Evolutionary conservation across 108 stramenopile genomes (phyloP), one percentile per base, ranked within the genome.

Genomic region (Cyclotella cryptica): DNA sequence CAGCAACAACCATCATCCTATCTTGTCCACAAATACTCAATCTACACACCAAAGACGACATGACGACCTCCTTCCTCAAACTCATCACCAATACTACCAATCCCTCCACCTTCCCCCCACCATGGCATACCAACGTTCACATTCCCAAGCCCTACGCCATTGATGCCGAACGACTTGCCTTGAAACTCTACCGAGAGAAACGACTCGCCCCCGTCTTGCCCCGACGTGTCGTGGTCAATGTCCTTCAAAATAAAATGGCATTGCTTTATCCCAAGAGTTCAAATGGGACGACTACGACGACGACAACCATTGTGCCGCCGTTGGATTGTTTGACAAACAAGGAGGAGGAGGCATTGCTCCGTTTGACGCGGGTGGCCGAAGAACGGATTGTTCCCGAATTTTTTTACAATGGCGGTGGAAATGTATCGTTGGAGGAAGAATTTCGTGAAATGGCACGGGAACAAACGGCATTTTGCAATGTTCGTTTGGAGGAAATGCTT

Each of bases 241-340:
- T 62, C 6, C 1, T 62, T 1, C 29, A 39, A 10, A 11, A 62
- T 26, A 35, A 40, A 40, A 35, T 62, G 29, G 3, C 7, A 1
- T 18, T 3, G 19, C 17, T 62, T 27, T 62, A 62, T 40, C 6
- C 35, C 3, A 40, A 15, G 24, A n/a, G n/a, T n/a, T n/a, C n/a
- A n/a, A n/a, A n/a, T n/a, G n/a, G n/a, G n/a, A n/a, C n/a, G n/a
- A n/a, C n/a, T n/a, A n/a, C n/a, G n/a, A n/a, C n/a, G n/a, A n/a
- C n/a, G n/a, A n/a, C n/a, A n/a, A n/a, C n/a, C n/a, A 1, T 40
- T 11, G 35, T 26, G 4, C 60, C 60, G n/a, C 60, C 60, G 14
- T 62, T 62, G 35, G 60, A 62, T 15, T 62, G 60, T 62, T 62
- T 62, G 35, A 39, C 30, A 3, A 5, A 13, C 7, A 11, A 62